These are phyloP conservation scores for Chloroidium sp. DNA, from an alignment of 163 green algal genomes.

Conservation along the genomic window DNA sequence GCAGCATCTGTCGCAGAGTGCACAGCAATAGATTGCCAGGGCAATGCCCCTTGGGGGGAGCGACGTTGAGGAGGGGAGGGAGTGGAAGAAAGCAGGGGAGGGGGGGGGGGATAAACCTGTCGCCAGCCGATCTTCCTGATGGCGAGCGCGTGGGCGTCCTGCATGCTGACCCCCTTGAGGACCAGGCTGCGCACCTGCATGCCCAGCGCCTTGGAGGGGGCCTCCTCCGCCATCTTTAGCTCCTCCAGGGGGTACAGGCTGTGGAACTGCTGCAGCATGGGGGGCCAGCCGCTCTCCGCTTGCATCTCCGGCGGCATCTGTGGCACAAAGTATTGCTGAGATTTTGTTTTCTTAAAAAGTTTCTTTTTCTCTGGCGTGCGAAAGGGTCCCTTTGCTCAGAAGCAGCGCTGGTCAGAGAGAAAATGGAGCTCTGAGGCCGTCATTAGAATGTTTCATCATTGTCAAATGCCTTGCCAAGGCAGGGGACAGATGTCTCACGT, in stretches of 20 bases:
- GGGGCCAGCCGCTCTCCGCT: slow-evolving; percentile 25
- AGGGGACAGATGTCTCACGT: no score
- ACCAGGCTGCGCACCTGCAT: slow-evolving; percentile 39
- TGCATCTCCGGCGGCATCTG: slow-evolving; percentile 19
- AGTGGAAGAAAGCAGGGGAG: neutral
- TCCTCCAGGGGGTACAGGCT: slow-evolving; percentile 75
- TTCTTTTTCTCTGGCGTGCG: no score
- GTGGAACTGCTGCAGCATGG: slow-evolving; percentile 63
- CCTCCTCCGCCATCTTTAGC: slow-evolving; percentile 19
- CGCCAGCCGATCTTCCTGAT: slow-evolving; percentile 63
- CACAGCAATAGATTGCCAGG: no score
- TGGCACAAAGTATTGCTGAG: no score
- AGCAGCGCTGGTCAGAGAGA: no score
- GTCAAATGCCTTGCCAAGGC: no score
- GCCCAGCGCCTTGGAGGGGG: slow-evolving; percentile 46
- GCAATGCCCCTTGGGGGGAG: no score
- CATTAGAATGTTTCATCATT: no score
- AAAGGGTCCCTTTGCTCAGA: no score
- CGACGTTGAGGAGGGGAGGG: neutral
- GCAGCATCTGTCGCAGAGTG: no score
- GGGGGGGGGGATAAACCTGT: slow-evolving; percentile 32
- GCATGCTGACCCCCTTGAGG: slow-evolving; percentile 60
- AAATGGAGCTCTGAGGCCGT: no score
- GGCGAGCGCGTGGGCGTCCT: slow-evolving; percentile 62
- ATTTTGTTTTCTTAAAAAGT: no score